These are phyloP conservation scores for Aureobasidium leucospermi DNA, from an alignment of 2,329 filamentous ascomycete genomes.

Conservation along the genomic window DNA sequence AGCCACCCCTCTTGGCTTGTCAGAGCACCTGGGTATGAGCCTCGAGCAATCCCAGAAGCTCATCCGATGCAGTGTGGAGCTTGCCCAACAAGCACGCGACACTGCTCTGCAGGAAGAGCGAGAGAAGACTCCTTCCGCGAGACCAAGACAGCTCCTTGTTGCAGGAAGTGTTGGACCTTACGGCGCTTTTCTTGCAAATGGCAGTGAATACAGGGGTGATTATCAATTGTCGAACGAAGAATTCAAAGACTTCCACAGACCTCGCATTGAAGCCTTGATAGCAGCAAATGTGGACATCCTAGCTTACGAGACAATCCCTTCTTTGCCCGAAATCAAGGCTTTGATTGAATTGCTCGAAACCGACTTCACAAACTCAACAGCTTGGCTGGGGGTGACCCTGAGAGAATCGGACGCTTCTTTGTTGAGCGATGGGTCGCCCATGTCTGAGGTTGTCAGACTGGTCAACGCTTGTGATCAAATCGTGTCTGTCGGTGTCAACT, in stretches of 20 bases:
- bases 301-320: constrained; percentile 41
- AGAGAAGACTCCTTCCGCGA: not conserved
- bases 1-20: constrained; percentile 35
- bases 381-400: constrained; percentile 38
- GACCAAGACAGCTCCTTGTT: constrained; percentile 26
- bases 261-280: constrained; percentile 35
- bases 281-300: constrained; percentile 37
- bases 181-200: constrained; percentile 40
- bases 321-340: constrained; percentile 31
- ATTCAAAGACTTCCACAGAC: constrained; percentile 37
- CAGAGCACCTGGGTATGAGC: constrained; percentile 29
- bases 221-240: constrained; percentile 27
- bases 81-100: constrained; percentile 34
- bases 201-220: constrained; percentile 39
- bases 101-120: not conserved
- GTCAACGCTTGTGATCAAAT: constrained; percentile 28
- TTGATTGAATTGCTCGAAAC: constrained; percentile 31
- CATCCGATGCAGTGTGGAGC: constrained; percentile 33
- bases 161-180: constrained; percentile 43
- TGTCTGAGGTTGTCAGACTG: constrained; percentile 27
- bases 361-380: constrained; percentile 31
- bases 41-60: constrained; percentile 29
- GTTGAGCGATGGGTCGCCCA: constrained; percentile 36
- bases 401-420: constrained; percentile 23
- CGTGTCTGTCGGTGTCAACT: constrained; percentile 40